These are phyloP conservation scores for Leishmania tarentolae DNA, from an alignment of 208 protist genomes.

Conservation along the genomic window DNA sequence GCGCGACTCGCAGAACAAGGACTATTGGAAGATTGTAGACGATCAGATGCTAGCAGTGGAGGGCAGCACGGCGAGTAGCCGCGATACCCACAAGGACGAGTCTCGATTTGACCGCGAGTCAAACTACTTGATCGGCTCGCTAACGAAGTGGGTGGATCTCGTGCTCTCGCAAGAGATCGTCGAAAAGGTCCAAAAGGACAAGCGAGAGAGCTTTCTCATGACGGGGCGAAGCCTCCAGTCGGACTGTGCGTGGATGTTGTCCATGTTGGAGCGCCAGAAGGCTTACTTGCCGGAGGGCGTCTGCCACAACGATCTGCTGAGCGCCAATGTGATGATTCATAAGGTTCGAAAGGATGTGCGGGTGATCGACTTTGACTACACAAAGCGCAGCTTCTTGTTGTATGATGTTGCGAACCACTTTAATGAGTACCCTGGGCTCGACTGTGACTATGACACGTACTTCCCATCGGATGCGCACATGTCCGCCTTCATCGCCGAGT, in stretches of 20 bases:
- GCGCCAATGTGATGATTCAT: constrained; percentile 91
- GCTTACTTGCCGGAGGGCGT: constrained; percentile 60
- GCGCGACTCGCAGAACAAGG: constrained; percentile 36
- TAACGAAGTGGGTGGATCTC: constrained; percentile 73
- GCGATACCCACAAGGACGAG: not conserved
- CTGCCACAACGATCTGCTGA: constrained; percentile 93
- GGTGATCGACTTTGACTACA: constrained; percentile 95
- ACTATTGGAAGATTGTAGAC: constrained; percentile 31
- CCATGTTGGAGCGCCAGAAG: constrained; percentile 34
- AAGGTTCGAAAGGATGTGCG: constrained; percentile 44
- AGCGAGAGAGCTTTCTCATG: constrained; percentile 44
- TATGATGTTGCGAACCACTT: constrained; percentile 95
- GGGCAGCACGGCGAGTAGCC: not conserved
- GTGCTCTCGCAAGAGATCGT: constrained; percentile 57
- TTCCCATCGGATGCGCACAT: constrained; percentile 85
- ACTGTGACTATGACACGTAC: constrained; percentile 84
- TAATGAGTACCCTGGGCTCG: constrained; percentile 90
- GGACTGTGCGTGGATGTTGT: constrained; percentile 54
- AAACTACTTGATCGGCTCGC: constrained; percentile 77
- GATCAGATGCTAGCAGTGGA: constrained; percentile 12
- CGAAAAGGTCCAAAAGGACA: constrained; percentile 54
- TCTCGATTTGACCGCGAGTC: constrained; percentile 72
- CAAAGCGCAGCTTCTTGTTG: constrained; percentile 78
- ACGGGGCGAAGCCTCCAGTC: constrained; percentile 40
- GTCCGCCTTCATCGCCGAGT: constrained; percentile 64